Conservation (phyloP, 768 basidiomycete species). For the Cystobasidium tubakii region DNA sequence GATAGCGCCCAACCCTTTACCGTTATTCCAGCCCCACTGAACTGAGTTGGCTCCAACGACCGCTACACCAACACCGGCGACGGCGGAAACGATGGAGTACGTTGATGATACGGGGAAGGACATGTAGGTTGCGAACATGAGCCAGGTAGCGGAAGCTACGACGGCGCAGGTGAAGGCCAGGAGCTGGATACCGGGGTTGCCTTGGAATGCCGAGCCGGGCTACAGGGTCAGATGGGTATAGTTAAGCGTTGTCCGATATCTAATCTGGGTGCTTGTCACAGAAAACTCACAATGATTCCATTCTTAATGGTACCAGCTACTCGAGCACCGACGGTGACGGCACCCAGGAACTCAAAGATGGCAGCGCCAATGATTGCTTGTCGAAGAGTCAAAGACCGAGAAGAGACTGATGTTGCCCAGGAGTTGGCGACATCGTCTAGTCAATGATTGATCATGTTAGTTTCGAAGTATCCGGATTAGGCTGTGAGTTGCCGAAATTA, state of each 20-base stretch:
- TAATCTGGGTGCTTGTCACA: too few relatives aligned
- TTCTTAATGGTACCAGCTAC: conserved; percentile 52
- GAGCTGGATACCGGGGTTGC: conserved; percentile 51
- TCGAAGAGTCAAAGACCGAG: conserved; percentile 50
- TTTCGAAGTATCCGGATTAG: conserved; percentile 16
- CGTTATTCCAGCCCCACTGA: conserved; percentile 53
- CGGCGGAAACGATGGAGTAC: conserved; percentile 52
- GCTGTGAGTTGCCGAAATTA: too few relatives aligned
- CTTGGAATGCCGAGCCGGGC: conserved; percentile 47
- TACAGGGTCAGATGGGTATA: neutral
- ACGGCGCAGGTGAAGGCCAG: conserved; percentile 52
- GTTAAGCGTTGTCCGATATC: too few relatives aligned
- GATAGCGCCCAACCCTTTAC: conserved; percentile 50
- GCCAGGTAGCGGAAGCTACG: conserved; percentile 45
- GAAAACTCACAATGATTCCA: conserved; percentile 49
- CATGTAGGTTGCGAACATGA: conserved; percentile 49
- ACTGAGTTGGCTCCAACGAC: conserved; percentile 49
- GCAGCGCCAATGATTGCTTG: conserved; percentile 51
- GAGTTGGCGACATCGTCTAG: conserved; percentile 48
- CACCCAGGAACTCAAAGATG: conserved; percentile 51
- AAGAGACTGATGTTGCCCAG: conserved; percentile 51
- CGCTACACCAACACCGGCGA: conserved; percentile 52
- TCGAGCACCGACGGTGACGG: conserved; percentile 51
- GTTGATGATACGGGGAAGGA: conserved; percentile 53
- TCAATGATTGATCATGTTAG: neutral